Evolutionary conservation across 352 stramenopile species (phyloP).

Genomic region (Globisporangium camurandrum): DNA sequence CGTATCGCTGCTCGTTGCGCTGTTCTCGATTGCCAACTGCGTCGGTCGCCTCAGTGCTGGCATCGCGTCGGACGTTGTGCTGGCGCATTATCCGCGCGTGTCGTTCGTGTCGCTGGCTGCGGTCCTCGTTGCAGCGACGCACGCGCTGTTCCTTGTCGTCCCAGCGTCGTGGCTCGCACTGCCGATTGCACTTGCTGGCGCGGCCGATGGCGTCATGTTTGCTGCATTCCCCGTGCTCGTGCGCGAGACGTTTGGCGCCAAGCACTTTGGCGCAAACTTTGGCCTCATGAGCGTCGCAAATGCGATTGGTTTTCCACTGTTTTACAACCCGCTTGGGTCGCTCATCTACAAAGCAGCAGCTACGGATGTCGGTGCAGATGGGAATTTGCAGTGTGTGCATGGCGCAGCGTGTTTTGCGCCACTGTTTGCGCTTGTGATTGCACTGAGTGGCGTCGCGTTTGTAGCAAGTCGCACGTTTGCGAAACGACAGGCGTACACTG

Average conservation of each 20-base stretch:
- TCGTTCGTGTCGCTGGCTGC: conserved; percentile 56
- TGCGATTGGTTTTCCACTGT: conserved; percentile 59
- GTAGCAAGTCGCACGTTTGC: conserved; percentile 49
- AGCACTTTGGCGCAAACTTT: conserved; percentile 78
- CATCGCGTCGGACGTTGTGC: conserved; percentile 49
- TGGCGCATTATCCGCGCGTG: conserved; percentile 35
- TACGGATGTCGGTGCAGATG: conserved; percentile 23
- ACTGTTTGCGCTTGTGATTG: conserved; percentile 52
- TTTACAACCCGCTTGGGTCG: conserved; percentile 61
- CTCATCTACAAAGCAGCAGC: conserved; percentile 44
- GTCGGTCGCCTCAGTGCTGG: conserved; percentile 44
- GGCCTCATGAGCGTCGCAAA: conserved; percentile 70
- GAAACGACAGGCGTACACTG: conserved; percentile 19
- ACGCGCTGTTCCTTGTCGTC: conserved; percentile 48
- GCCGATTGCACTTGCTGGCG: conserved; percentile 48
- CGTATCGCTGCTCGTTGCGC: conserved; percentile 52
- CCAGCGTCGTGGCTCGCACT: conserved; percentile 30
- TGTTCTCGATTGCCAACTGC: conserved; percentile 71
- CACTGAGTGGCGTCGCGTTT: conserved; percentile 40
- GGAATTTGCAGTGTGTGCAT: conserved; percentile 47
- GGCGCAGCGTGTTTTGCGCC: conserved; percentile 49
- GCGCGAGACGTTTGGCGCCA: conserved; percentile 57
- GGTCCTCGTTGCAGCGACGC: conserved; percentile 45
- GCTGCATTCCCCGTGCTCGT: conserved; percentile 58
- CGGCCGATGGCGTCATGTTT: conserved; percentile 73